A percentile compares a stretch with the other conserved stretches of the same genome.
These are phyloP conservation scores for Cordyceps javanica DNA, from an alignment of 2,329 filamentous ascomycete species.

Conservation along the genomic window DNA sequence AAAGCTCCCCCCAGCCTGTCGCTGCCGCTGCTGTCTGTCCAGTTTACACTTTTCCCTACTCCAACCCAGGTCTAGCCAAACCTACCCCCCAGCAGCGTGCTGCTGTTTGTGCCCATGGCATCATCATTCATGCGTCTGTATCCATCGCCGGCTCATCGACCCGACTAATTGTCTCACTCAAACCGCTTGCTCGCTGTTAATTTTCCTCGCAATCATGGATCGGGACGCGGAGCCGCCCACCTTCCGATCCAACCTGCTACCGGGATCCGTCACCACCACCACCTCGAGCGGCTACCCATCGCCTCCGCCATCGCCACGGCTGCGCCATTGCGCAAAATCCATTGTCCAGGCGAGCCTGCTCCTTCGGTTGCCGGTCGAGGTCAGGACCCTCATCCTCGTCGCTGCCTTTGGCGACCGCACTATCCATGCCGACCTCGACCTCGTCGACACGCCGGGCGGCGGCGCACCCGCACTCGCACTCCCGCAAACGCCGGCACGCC, in stretches of 20 bases:
- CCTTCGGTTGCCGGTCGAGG: neutral
- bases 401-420: slow-evolving; percentile 7
- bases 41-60: neutral
- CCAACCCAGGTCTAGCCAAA: neutral
- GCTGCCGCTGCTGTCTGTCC: no score
- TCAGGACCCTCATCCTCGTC: slow-evolving; percentile 1
- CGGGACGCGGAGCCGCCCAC: neutral
- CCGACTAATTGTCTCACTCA: neutral
- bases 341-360: neutral
- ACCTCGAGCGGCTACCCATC: neutral
- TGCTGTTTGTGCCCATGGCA: neutral
- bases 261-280: neutral
- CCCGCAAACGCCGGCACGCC: neutral
- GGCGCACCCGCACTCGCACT: neutral
- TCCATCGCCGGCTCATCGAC: neutral
- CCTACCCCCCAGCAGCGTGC: neutral
- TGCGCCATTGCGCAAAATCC: neutral
- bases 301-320: neutral
- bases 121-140: neutral
- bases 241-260: neutral
- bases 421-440: slow-evolving; percentile 6
- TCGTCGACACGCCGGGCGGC: neutral
- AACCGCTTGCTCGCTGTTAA: neutral
- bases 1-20: neutral
- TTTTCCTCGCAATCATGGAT: neutral